These are phyloP conservation scores for Kuraishia molischiana DNA, from an alignment of 805 yeast species.

Conservation along the genomic window DNA sequence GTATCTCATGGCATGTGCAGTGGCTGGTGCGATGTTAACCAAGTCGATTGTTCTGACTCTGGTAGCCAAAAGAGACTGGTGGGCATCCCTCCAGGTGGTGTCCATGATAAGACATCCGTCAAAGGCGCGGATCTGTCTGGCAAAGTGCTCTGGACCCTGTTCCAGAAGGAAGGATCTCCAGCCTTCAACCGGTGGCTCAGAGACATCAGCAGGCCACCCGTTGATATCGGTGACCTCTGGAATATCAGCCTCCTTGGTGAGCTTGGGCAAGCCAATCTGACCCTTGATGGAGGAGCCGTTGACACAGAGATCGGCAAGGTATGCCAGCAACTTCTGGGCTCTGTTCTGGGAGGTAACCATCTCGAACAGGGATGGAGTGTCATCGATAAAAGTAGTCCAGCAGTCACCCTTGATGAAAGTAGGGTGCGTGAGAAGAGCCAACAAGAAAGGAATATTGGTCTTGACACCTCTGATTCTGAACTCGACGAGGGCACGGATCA, in stretches of 20 bases:
- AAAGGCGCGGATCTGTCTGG: constrained; percentile 74
- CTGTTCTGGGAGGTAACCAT: constrained; percentile 94
- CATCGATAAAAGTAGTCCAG: constrained; percentile 98
- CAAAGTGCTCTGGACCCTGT: constrained; percentile 85
- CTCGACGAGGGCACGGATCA: constrained; percentile 94
- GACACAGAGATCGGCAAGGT: constrained; percentile 88
- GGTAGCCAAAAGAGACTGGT: constrained; percentile 94
- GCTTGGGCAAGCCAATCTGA: constrained; percentile 86
- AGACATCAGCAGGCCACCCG: constrained; percentile 54
- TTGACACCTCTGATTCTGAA: constrained; percentile 98
- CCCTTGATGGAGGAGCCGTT: constrained; percentile 96
- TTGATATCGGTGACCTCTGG: constrained; percentile 60
- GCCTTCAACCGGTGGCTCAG: constrained; percentile 57
- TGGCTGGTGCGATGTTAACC: constrained; percentile 84
- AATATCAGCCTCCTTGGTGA: constrained; percentile 61
- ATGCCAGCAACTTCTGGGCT: constrained; percentile 87
- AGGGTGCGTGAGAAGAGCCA: constrained; percentile 84
- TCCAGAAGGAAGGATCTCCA: constrained; percentile 86
- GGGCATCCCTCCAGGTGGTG: constrained; percentile 99
- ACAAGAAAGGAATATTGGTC: constrained; percentile 93
- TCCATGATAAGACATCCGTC: constrained; percentile 92
- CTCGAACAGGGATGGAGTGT: constrained; percentile 91
- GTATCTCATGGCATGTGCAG: constrained; percentile 81
- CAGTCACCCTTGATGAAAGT: constrained; percentile 80
- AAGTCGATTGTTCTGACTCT: constrained; percentile 93